These are phyloP conservation scores for Phytophthora brassicae DNA, from an alignment of 352 stramenopile genomes.

Conservation along the genomic window DNA sequence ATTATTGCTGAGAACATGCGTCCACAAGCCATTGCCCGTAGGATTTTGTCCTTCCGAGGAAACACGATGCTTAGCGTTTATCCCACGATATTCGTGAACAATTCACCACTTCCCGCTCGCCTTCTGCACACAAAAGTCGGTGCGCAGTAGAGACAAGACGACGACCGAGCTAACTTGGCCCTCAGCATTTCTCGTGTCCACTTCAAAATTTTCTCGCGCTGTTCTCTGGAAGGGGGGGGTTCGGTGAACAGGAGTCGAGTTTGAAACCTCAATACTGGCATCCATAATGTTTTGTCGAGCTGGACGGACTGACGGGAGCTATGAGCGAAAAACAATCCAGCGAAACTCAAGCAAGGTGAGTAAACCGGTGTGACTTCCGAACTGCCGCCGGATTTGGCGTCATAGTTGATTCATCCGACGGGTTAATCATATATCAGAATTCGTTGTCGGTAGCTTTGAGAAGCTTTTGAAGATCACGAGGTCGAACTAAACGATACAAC, in stretches of 20 bases:
- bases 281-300: background rate
- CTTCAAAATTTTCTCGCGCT: background rate
- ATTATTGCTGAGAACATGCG: background rate
- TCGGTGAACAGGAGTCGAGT: constrained; percentile 1
- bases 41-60: constrained; percentile 11
- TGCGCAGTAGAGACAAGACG: background rate
- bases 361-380: constrained; percentile 1
- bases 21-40: background rate
- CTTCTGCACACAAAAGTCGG: constrained; percentile 17
- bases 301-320: constrained; percentile 2
- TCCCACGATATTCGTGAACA: constrained; percentile 5
- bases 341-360: background rate
- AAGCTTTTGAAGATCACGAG: background rate
- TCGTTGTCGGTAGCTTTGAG: background rate
- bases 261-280: background rate
- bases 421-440: background rate
- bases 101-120: constrained; percentile 9
- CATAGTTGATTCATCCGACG: background rate
- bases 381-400: background rate
- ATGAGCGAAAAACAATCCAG: background rate
- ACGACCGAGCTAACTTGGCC: constrained; percentile 1
- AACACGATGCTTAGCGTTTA: constrained; percentile 3
- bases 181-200: constrained; percentile 9
- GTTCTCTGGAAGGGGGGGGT: constrained; percentile 2
- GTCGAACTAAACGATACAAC: background rate